Evolutionary conservation across 306 rosid species (phyloP).

Genomic region (Dryas drummondii): DNA sequence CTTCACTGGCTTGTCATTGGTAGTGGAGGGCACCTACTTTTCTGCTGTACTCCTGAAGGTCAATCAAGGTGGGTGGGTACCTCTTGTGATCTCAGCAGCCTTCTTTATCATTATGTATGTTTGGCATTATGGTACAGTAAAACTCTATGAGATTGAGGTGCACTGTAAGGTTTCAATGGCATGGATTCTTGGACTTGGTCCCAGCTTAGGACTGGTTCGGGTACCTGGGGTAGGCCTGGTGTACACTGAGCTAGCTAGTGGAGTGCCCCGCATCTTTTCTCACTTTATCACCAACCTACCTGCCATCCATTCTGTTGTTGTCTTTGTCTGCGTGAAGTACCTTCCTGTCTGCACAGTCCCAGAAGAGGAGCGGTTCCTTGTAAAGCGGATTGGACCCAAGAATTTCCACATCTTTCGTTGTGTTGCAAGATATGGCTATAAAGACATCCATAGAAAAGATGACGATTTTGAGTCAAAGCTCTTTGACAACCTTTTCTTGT

Average conservation of each 20-base stretch:
- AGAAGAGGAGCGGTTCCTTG: conserved; percentile 89
- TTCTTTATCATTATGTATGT: conserved; percentile 77
- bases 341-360: conserved; percentile 95
- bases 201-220: conserved; percentile 92
- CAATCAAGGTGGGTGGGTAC: conserved; percentile 98
- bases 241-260: conserved; percentile 90
- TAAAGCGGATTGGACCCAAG: conserved; percentile 88
- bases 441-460: conserved; percentile 84
- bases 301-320: conserved; percentile 88
- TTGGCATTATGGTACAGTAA: conserved; percentile 92
- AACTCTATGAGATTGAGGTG: conserved; percentile 84
- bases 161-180: conserved; percentile 97
- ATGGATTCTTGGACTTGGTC: conserved; percentile 98
- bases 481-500: conserved; percentile 65
- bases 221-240: conserved; percentile 94
- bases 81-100: conserved; percentile 80
- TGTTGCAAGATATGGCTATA: conserved; percentile 87
- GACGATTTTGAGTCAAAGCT: conserved; percentile 83
- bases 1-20: conserved; percentile 66
- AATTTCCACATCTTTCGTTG: conserved; percentile 87
- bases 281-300: conserved; percentile 96
- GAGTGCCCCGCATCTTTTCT: conserved; percentile 92
- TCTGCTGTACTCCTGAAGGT: conserved; percentile 88
- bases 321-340: conserved; percentile 88
- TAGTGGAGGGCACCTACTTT: conserved; percentile 83